Percentiles rank a stretch among this genome's conserved stretches.
These are phyloP conservation scores for Pseudocercospora cruenta DNA, from an alignment of 2,329 filamentous ascomycete species.

Conservation along the genomic window DNA sequence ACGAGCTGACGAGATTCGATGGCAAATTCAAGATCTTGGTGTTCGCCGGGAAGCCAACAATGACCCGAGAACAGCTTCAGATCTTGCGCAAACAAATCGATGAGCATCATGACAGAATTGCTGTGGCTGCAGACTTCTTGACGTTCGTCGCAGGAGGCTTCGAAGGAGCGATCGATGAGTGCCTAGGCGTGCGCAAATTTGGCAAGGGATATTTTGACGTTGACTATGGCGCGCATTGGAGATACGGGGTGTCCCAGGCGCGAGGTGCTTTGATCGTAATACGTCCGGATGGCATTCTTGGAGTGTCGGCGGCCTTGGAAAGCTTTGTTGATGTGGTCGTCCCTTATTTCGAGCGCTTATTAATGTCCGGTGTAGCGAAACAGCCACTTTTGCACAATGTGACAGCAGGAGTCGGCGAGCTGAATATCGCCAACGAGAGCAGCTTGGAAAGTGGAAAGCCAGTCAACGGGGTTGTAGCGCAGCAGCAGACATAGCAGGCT, in stretches of 20 bases:
- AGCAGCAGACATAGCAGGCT: neutral
- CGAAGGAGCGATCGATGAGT: conserved; percentile 40
- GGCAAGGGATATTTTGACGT: conserved; percentile 44
- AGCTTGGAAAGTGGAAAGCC: conserved; percentile 7
- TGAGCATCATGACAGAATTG: neutral
- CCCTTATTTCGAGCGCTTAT: conserved; percentile 15
- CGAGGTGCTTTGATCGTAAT: conserved; percentile 39
- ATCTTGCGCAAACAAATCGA: conserved; percentile 13
- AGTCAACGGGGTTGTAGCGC: neutral
- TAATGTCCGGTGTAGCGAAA: neutral
- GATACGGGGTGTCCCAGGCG: conserved; percentile 36
- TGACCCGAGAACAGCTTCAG: neutral
- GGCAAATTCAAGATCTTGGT: conserved; percentile 34
- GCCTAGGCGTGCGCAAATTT: conserved; percentile 40
- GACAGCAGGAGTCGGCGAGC: conserved; percentile 14
- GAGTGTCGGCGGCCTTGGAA: conserved; percentile 8
- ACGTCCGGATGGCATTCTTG: conserved; percentile 39
- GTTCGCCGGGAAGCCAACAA: conserved; percentile 27
- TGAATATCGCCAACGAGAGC: conserved; percentile 15
- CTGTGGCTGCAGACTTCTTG: conserved; percentile 29
- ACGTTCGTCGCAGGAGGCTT: conserved; percentile 37
- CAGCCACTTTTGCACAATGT: conserved; percentile 5
- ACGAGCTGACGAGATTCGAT: conserved; percentile 29
- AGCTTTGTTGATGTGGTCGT: conserved; percentile 11
- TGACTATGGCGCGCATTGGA: conserved; percentile 24